Conservation (phyloP, 768 basidiomycete genomes). For the Suillus subalutaceus region DNA sequence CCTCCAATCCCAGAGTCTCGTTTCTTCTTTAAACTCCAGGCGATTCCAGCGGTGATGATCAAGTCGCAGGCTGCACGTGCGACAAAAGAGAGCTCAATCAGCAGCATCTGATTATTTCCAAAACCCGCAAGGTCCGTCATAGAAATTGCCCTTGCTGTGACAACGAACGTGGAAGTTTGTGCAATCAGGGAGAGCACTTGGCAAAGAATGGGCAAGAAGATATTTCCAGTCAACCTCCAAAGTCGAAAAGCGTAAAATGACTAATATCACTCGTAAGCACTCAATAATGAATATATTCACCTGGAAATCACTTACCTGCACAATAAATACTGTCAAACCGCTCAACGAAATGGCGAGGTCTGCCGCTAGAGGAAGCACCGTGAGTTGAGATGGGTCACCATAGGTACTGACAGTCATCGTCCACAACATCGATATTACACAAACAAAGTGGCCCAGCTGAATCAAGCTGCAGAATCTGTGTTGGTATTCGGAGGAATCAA, state of each 20-base stretch:
- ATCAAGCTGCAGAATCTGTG: neutral
- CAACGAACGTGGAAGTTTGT: neutral
- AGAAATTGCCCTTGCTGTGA: neutral
- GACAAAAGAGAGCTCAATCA: neutral
- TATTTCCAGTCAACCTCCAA: constrained; percentile 5
- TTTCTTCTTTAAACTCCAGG: neutral
- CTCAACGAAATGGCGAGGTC: neutral
- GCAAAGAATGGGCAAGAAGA: constrained; percentile 3
- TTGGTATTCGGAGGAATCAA: neutral
- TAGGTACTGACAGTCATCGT: constrained; percentile 10
- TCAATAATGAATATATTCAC: too few species aligned
- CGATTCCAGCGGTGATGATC: constrained; percentile 8
- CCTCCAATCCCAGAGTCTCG: neutral
- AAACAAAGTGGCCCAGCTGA: constrained; percentile 7
- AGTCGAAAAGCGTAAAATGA: constrained; percentile 12
- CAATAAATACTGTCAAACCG: neutral
- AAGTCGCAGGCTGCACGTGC: constrained; percentile 5
- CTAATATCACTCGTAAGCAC: neutral
- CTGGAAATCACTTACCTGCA: constrained; percentile 1
- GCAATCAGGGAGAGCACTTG: neutral
- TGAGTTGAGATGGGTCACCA: constrained; percentile 7
- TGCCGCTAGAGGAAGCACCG: neutral
- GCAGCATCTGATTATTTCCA: too few species aligned
- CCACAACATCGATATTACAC: constrained; percentile 5
- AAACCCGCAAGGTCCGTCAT: neutral